These are phyloP conservation scores for Vitis riparia DNA, from an alignment of 164 flowering plant species.

Conservation along the genomic window DNA sequence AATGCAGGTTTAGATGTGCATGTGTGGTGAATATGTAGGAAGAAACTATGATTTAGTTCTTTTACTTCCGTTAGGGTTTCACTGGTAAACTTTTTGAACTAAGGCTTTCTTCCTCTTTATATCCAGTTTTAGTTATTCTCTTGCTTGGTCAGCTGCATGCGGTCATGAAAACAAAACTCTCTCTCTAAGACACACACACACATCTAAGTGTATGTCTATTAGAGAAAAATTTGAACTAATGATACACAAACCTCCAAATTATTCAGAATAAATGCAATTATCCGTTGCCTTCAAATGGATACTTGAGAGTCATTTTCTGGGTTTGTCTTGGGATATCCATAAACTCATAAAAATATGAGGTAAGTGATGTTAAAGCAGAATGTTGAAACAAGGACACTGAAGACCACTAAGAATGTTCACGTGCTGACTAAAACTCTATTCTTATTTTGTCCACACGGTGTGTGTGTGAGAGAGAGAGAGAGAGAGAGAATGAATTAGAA, in stretches of 20 bases:
- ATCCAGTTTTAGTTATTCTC: background rate
- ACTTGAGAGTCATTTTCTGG: background rate
- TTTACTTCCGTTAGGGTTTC: background rate
- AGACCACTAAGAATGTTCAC: slow-evolving; percentile 3
- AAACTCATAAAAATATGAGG: background rate
- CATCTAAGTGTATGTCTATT: background rate
- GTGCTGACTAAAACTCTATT: slow-evolving; percentile 14
- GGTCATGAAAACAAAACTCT: background rate
- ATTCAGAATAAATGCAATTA: background rate
- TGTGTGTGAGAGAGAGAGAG: background rate
- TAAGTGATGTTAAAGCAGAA: background rate
- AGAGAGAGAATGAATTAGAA: background rate
- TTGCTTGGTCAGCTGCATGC: background rate
- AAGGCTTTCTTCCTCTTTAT: background rate
- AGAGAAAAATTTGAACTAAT: too few relatives aligned
- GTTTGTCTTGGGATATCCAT: background rate
- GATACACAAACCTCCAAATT: background rate
- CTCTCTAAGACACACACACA: background rate
- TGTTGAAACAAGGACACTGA: background rate
- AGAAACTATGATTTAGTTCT: background rate
- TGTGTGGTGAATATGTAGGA: background rate
- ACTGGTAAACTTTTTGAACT: background rate
- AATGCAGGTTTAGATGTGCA: background rate
- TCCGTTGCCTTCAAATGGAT: background rate
- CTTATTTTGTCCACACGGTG: background rate